Percentiles rank a stretch among this genome's conserved stretches.
Conservation (phyloP, 768 basidiomycete genomes). For the Tylopilus intermedius region DNA sequence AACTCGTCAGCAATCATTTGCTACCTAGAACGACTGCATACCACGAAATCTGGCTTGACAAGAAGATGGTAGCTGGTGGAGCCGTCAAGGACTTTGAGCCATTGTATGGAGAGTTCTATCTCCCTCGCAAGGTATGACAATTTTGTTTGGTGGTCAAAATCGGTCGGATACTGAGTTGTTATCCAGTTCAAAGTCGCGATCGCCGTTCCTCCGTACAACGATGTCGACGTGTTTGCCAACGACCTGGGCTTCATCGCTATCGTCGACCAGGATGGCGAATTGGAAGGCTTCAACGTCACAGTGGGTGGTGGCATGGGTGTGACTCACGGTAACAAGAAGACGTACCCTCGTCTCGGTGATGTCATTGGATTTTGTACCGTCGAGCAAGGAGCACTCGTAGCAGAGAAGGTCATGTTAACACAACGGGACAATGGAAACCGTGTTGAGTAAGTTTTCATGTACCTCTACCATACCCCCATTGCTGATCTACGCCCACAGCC, state of each 20-base stretch:
- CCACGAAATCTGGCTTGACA: slow-evolving; percentile 98
- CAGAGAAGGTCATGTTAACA: slow-evolving; percentile 89
- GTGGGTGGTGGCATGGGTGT: slow-evolving; percentile 99
- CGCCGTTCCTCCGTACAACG: slow-evolving; percentile 93
- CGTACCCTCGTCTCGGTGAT: slow-evolving; percentile 85
- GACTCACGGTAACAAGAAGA: slow-evolving; percentile 98
- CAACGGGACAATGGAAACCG: slow-evolving; percentile 97
- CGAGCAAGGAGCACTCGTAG: slow-evolving; percentile 80
- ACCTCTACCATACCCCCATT: background rate
- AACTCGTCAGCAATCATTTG: slow-evolving; percentile 76
- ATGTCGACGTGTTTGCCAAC: slow-evolving; percentile 92
- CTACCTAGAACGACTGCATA: slow-evolving; percentile 90
- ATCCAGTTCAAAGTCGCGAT: slow-evolving; percentile 93
- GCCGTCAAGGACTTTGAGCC: slow-evolving; percentile 94
- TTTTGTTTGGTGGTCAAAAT: background rate
- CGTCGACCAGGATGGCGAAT: slow-evolving; percentile 63
- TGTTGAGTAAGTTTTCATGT: slow-evolving; percentile 58
- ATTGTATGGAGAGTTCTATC: slow-evolving; percentile 94
- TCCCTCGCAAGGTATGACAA: slow-evolving; percentile 79
- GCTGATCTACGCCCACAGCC: slow-evolving; percentile 33
- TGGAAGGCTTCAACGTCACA: slow-evolving; percentile 90
- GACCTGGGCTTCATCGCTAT: slow-evolving; percentile 98
- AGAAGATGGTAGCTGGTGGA: slow-evolving; percentile 92
- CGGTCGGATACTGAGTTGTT: background rate
- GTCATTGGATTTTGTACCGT: slow-evolving; percentile 89